Conservation (phyloP, 305 asterid genomes). For the Fraxinus latifolia region DNA sequence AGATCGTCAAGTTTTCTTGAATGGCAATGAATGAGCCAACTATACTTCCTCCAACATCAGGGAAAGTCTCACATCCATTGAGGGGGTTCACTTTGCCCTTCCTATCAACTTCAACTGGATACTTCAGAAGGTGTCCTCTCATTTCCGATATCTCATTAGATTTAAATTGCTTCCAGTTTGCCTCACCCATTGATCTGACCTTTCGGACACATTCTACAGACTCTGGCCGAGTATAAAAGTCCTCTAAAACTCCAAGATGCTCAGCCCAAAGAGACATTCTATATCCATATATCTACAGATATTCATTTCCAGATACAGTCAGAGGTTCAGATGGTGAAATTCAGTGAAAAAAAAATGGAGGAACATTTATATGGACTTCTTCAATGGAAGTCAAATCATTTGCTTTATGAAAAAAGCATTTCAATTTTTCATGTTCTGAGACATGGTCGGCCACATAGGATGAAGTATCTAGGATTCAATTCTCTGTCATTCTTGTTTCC, state of each 20-base stretch:
- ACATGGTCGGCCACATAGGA: neutral
- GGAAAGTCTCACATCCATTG: conserved; percentile 68
- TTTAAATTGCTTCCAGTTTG: conserved; percentile 77
- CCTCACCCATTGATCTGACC: conserved; percentile 71
- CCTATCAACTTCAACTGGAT: conserved; percentile 81
- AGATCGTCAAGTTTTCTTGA: conserved; percentile 91
- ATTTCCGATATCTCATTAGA: conserved; percentile 67
- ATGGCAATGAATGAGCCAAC: conserved; percentile 80
- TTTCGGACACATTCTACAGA: conserved; percentile 78
- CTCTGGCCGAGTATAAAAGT: conserved; percentile 73
- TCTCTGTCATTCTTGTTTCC: neutral
- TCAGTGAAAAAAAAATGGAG: neutral
- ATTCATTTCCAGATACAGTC: conserved; percentile 16
- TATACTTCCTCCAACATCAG: conserved; percentile 90
- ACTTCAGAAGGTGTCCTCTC: conserved; percentile 85
- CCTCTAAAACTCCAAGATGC: conserved; percentile 84
- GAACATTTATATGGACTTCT: neutral
- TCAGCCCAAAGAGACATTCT: conserved; percentile 99
- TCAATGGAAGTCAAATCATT: neutral
- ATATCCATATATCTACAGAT: conserved; percentile 71
- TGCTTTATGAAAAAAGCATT: neutral
- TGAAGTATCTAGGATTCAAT: neutral
- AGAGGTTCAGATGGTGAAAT: neutral
- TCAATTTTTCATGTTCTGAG: neutral
- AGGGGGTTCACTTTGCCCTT: conserved; percentile 75